These are phyloP conservation scores for Inosperma sp. DNA, from an alignment of 768 basidiomycete species.

Conservation along the genomic window DNA sequence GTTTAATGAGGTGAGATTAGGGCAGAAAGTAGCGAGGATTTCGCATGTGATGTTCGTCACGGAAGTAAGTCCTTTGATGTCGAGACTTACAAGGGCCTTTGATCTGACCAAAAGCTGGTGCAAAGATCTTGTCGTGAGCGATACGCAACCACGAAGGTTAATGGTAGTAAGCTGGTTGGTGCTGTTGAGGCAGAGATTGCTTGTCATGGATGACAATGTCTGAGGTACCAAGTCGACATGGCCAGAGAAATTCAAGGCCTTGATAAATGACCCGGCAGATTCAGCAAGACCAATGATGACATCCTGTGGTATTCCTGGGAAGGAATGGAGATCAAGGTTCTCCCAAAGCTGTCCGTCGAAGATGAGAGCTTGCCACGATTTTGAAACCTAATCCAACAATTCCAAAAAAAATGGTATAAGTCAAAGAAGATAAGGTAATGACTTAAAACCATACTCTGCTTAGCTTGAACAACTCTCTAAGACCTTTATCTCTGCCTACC, in stretches of 20 bases:
- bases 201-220: conserved; percentile 49
- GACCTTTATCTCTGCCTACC: conserved; percentile 70
- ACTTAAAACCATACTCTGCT: conserved; percentile 57
- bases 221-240: conserved; percentile 48
- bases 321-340: conserved; percentile 55
- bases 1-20: conserved; percentile 55
- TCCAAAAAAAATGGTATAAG: not conserved
- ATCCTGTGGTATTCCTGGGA: conserved; percentile 50
- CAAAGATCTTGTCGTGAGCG: conserved; percentile 61
- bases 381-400: conserved; percentile 56
- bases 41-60: conserved; percentile 76
- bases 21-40: conserved; percentile 56
- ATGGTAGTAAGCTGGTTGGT: conserved; percentile 60
- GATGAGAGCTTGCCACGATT: conserved; percentile 66
- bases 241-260: conserved; percentile 57
- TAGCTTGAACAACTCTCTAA: conserved; percentile 73
- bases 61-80: conserved; percentile 60
- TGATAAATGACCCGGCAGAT: conserved; percentile 61
- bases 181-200: conserved; percentile 46
- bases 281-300: conserved; percentile 51
- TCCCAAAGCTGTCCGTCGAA: conserved; percentile 89
- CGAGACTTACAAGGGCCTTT: conserved; percentile 51
- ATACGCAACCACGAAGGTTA: conserved; percentile 68
- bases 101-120: conserved; percentile 66
- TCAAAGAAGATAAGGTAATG: conserved; percentile 1